Evolutionary conservation across 2,329 filamentous ascomycete species (phyloP), one percentile per base, ranked within the genome.

Genomic region (Apiospora rasikravindrae): DNA sequence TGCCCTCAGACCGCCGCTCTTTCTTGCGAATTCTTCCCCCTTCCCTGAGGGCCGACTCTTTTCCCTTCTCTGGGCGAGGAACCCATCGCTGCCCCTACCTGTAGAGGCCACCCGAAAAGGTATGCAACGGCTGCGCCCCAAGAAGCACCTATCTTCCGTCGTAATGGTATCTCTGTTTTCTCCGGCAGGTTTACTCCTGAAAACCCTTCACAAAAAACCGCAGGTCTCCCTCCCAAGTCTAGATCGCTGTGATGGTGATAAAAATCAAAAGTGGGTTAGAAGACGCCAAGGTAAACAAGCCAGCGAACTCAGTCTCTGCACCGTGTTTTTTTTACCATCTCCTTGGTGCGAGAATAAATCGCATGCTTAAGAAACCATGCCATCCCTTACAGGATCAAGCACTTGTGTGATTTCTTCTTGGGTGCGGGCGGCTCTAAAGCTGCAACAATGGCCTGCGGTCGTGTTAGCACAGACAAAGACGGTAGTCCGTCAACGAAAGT

Each of bases 341-440:
- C 44, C 44, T 45, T 26, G 26, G 67, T 26, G 44, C 44, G 44
- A 49, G 67, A 69, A 37, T 44, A 37, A 69, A 49, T 37, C 44
- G 47, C 67, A 33, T 45, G 47, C 44, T 45, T 26, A 69, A 69
- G 67, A 49, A 69, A 49, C 44, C 67, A 45, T 49, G 44, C 26
- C 8, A 40, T 42, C 42, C 44, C 29, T 57, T 86, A 95, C 81
- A 95, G 88, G 81, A 95, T 83, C 76, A 90, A 85, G 83, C 93
- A 95, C 82, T 89, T 92, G 83, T 89, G 88, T 74, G 84, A 86
- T 84, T 89, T 92, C 87, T 94, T 95, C 88, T 96, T 96, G 71
- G 92, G 91, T 73, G 91, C 88, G 29, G 94, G 93, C 61, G 96
- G 96, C 84, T 98, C 96, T 75, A 98, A 88, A 57, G 96, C 96